Base-by-base conservation (phyloP, 2,329 filamentous ascomycete species). In the Xylariaceae sp. region DNA sequence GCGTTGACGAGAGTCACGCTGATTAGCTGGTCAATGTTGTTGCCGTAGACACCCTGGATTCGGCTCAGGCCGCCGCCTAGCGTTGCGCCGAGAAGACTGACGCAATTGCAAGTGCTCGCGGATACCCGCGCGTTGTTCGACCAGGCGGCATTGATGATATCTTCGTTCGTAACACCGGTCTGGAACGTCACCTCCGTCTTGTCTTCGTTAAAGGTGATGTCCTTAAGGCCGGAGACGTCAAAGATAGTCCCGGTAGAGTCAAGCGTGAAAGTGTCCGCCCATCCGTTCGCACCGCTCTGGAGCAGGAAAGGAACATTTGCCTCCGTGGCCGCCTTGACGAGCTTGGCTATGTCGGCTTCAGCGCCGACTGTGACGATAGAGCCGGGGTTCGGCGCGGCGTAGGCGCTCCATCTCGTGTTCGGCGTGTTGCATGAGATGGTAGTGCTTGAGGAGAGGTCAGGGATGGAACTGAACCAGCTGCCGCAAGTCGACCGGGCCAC, bases 1-100 rank as follows among this genome's bases (percentile, higher is more conserved):
- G 67, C 57, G 2, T 60, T 56, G 19, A 70, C 63, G 3, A 70
- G 53, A 15, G 65, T 61, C 18, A 67, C 47, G 1, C 67, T 70
- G 8, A 71, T 39, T 13, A 73, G 58, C 18, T 70, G 67, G 56
- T 73, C 71, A 34, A 69, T 61, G 8, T 55, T 51, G 30, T 62
- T 55, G 8, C 62, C 61, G 22, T 62, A 58, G 29, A 61, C 29
- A 37, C 62, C 60, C 41, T 56, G 48, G 34, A 37, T 49, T 45
- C 56, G 47, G 41, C 62, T 53, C 29, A 63, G 21, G 15, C 62
- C 62, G 19, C 61, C 61, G 18, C 60, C 62, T 15, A 63, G 57
- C 4, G 55, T 58, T 5, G 60, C 61, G 16, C 62, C 61, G 18
- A 63, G 56, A 10, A 56, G 32, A 42, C 59, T 63, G 7, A 67